Evolutionary conservation across 441 rosid species (phyloP).

Genomic region (Manihot esculenta): DNA sequence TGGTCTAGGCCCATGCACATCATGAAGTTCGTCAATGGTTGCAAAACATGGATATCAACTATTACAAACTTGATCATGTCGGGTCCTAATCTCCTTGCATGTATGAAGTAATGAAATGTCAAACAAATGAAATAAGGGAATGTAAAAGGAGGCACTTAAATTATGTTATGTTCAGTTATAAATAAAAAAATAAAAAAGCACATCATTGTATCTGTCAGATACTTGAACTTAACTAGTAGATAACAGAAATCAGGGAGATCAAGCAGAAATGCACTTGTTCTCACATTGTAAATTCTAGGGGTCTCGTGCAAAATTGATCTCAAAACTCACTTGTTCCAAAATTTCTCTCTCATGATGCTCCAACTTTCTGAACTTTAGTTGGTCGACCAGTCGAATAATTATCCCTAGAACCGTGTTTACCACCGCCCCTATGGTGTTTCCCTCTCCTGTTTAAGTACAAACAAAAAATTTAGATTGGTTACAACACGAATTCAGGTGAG

Average conservation of each 20-base stretch:
- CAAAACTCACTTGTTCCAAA: conserved; percentile 9
- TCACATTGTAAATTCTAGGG: neutral
- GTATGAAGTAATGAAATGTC: neutral
- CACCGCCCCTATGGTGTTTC: conserved; percentile 51
- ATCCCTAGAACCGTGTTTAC: conserved; percentile 59
- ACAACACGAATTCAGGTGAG: neutral
- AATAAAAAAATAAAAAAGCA: neutral
- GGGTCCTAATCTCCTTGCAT: neutral
- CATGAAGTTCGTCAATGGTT: no score
- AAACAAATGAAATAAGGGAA: no score
- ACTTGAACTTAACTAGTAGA: neutral
- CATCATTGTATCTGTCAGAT: neutral
- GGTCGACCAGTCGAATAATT: conserved; percentile 50
- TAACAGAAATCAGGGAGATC: neutral
- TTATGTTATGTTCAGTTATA: neutral
- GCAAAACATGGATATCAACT: no score
- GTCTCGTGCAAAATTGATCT: conserved; percentile 20
- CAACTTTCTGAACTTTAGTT: conserved; percentile 55
- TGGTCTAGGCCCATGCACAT: no score
- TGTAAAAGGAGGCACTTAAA: neutral
- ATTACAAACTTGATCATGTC: no score
- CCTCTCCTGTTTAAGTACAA: conserved; percentile 57
- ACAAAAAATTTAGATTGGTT: neutral
- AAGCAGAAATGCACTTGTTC: neutral
- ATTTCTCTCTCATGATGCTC: conserved; percentile 23